phyloP scores from a whole-genome alignment of 2,329 filamentous ascomycete genomes.

The Nigrospora sphaerica region DNA sequence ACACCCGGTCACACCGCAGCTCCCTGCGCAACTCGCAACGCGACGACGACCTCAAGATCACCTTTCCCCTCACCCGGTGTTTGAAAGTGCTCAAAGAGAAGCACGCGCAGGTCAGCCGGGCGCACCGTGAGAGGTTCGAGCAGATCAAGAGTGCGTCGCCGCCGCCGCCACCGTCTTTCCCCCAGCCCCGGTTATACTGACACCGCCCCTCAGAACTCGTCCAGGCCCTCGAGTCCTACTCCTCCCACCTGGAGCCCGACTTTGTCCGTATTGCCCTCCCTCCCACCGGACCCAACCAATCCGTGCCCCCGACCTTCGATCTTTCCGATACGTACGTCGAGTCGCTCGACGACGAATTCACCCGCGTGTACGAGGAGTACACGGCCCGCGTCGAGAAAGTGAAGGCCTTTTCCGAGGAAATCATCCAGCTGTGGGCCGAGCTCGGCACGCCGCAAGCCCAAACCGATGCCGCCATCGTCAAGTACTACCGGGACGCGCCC shows the following conservation, averaged over 20 bases:
- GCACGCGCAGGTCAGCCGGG: slow-evolving; percentile 68
- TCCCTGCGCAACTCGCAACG: slow-evolving; percentile 28
- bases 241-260: slow-evolving; percentile 83
- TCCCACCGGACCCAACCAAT: slow-evolving; percentile 69
- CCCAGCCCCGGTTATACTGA: slow-evolving; percentile 6
- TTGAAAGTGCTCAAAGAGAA: slow-evolving; percentile 79
- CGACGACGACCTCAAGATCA: slow-evolving; percentile 68
- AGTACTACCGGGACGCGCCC: slow-evolving; percentile 82
- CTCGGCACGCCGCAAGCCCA: slow-evolving; percentile 90
- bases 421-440: slow-evolving; percentile 93
- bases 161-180: background rate
- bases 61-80: slow-evolving; percentile 76
- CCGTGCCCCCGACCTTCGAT: slow-evolving; percentile 77
- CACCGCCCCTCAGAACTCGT: slow-evolving; percentile 62
- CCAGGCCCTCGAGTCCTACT: slow-evolving; percentile 90
- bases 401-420: slow-evolving; percentile 68
- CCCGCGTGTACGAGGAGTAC: slow-evolving; percentile 94
- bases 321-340: slow-evolving; percentile 86
- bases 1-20: slow-evolving; percentile 57
- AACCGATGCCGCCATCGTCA: slow-evolving; percentile 79
- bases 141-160: slow-evolving; percentile 77
- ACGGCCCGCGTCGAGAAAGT: slow-evolving; percentile 73
- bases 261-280: slow-evolving; percentile 84
- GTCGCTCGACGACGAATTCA: slow-evolving; percentile 83
- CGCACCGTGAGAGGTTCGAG: slow-evolving; percentile 88